A percentile compares a stretch with the other conserved stretches of the same genome.
These are phyloP conservation scores for Mycena alexandri DNA, from an alignment of 768 basidiomycete genomes.

Conservation along the genomic window DNA sequence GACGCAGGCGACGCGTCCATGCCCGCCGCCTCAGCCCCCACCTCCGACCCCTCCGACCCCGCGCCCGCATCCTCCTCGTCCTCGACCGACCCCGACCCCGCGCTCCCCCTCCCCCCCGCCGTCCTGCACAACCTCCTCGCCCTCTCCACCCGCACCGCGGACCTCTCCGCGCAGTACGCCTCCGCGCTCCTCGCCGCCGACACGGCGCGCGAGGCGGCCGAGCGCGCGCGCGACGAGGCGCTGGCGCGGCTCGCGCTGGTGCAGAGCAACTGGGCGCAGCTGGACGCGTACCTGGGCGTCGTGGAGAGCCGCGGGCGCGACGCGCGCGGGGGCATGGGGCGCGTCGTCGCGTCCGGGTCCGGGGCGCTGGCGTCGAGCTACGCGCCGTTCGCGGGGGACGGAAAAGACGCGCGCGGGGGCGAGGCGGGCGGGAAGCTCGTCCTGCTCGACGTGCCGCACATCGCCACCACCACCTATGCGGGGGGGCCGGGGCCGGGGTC, in stretches of 20 bases:
- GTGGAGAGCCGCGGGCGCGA: constrained; percentile 63
- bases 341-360: constrained; percentile 63
- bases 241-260: constrained; percentile 54
- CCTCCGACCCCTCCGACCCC: no score
- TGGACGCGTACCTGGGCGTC: constrained; percentile 60
- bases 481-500: no score
- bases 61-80: no score
- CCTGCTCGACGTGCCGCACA: constrained; percentile 47
- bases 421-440: constrained; percentile 61
- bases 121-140: constrained; percentile 42
- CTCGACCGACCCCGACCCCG: no score
- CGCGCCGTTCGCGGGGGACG: no score
- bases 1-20: no score
- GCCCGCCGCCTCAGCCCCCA: no score
- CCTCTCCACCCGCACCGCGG: constrained; percentile 46
- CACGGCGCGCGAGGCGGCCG: constrained; percentile 65
- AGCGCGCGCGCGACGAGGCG: constrained; percentile 67
- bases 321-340: constrained; percentile 60
- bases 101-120: constrained; percentile 6
- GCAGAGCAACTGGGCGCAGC: constrained; percentile 63
- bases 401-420: neutral
- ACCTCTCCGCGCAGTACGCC: constrained; percentile 5
- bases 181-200: constrained; percentile 50
- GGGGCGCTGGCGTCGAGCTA: no score
- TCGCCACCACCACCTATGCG: no score